phyloP scores from a whole-genome alignment of 345 rosid genomes.

The Trapa incisa region DNA sequence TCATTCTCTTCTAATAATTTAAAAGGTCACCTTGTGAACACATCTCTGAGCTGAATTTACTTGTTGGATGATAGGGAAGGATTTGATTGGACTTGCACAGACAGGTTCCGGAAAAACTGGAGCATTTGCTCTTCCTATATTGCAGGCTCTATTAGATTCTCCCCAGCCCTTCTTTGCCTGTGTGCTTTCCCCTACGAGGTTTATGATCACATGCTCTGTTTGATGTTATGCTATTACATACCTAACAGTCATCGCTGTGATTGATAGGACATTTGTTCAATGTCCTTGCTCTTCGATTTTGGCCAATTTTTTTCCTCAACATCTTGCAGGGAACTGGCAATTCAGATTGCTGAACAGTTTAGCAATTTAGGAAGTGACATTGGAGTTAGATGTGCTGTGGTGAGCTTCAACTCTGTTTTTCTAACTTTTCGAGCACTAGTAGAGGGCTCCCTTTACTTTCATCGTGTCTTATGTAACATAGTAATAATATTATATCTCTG shows the following conservation, averaged over 20 bases:
- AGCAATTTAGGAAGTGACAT: constrained; percentile 80
- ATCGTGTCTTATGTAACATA: not conserved
- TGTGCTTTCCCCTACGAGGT: constrained; percentile 93
- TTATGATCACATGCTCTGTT: not conserved
- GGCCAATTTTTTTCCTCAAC: not conserved
- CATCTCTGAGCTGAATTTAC: not conserved
- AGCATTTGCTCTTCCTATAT: constrained; percentile 86
- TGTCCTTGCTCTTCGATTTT: not conserved
- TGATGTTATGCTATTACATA: not conserved
- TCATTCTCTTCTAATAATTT: too few species aligned
- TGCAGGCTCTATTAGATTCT: constrained; percentile 63
- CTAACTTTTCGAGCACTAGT: not conserved
- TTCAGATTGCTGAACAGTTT: constrained; percentile 94
- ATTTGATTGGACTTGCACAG: constrained; percentile 85
- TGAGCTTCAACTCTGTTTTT: constrained; percentile 18
- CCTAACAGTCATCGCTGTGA: not conserved
- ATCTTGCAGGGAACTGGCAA: constrained; percentile 74
- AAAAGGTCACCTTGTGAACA: not conserved
- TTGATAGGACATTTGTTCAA: not conserved
- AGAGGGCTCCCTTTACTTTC: not conserved
- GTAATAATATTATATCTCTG: not conserved
- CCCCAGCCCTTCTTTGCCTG: constrained; percentile 77
- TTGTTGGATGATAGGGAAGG: constrained; percentile 39
- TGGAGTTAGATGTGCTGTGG: constrained; percentile 77
- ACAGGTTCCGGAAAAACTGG: constrained; percentile 96